phyloP scores from a whole-genome alignment of 1,284 basidiomycete species.

The Ceratobasidium sp. region DNA sequence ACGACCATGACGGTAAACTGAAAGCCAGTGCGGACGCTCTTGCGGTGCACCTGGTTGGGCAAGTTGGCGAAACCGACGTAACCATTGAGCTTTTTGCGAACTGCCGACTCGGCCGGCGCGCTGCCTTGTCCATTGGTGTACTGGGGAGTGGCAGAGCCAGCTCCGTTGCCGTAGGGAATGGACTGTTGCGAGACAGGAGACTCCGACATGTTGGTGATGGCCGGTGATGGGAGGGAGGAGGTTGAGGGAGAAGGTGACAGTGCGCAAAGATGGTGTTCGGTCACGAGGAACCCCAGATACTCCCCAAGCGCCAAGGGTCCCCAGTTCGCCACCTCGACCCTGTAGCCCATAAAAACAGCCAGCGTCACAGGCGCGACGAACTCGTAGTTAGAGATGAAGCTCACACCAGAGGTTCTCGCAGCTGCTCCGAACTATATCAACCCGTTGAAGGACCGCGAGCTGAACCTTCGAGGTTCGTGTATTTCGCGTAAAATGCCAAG shows the following conservation, averaged over 20 bases:
- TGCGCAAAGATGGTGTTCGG: constrained; percentile 41
- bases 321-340: constrained; percentile 15
- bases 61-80: constrained; percentile 93
- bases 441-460: constrained; percentile 91
- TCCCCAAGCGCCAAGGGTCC: constrained; percentile 35
- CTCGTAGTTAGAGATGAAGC: constrained; percentile 70
- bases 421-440: constrained; percentile 84
- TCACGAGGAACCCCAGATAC: constrained; percentile 35
- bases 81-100: constrained; percentile 91
- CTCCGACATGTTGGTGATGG: constrained; percentile 36
- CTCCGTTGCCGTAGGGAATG: constrained; percentile 42
- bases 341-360: not conserved
- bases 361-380: not conserved
- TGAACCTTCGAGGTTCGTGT: constrained; percentile 88
- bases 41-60: constrained; percentile 97
- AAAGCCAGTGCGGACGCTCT: constrained; percentile 95
- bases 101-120: constrained; percentile 58
- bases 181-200: constrained; percentile 45
- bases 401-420: constrained; percentile 89
- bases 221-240: constrained; percentile 25
- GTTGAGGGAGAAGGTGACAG: constrained; percentile 23
- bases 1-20: constrained; percentile 97
- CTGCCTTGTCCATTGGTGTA: constrained; percentile 19
- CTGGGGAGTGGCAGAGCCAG: constrained; percentile 27
- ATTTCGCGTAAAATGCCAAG: constrained; percentile 38